Evolutionary conservation across 73 alveolate genomes (phyloP), one percentile per base, ranked within the genome.

Genomic region (Effrenium voratum): DNA sequence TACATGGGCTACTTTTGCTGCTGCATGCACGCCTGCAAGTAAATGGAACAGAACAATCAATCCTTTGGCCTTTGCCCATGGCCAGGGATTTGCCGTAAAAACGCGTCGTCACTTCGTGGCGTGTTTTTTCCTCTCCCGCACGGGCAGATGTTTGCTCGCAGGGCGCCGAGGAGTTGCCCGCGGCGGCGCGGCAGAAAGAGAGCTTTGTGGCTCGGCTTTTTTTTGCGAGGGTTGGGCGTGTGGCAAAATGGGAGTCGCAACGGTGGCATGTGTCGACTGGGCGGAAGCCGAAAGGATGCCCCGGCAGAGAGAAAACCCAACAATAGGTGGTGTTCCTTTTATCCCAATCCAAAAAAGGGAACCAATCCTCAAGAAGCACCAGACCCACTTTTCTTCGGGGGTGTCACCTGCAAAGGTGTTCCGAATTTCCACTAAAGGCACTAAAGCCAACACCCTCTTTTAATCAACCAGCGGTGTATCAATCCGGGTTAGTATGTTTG

Each of bases 111-210:
- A 57, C 16, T 22, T 22, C 16, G 28, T 30, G 28, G 72, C 72
- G 72, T 0, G 28, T 57, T 55, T 12, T 15, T 15, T 55, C 68
- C 30, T 55, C 22, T 55, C 28, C 16, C 16, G 28, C 16, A 0
- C 16, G 72, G 72, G 28, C n/a, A 1, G 28, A 22, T 22, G 72
- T 57, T 57, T 57, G 72, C 72, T 57, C 30, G n/a, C 41, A 66
- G 79, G 79, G 79, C 15, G 79, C 79, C 15, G 15, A n/a, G 16
- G 40, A n/a, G 15, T n/a, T 66, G 79, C 79, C 79, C 15, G 44
- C 40, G 79, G 79, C 79, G 8, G 79, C 79, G 41, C 79, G 79
- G 30, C 79, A 66, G 30, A 66, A 66, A 66, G 79, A 66, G 79
- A 66, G 79, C 79, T 66, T 66, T n/a, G 79, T 24, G 34, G 10